phyloP scores from a whole-genome alignment of 129 eudicot species.

The Solidago caesia region DNA sequence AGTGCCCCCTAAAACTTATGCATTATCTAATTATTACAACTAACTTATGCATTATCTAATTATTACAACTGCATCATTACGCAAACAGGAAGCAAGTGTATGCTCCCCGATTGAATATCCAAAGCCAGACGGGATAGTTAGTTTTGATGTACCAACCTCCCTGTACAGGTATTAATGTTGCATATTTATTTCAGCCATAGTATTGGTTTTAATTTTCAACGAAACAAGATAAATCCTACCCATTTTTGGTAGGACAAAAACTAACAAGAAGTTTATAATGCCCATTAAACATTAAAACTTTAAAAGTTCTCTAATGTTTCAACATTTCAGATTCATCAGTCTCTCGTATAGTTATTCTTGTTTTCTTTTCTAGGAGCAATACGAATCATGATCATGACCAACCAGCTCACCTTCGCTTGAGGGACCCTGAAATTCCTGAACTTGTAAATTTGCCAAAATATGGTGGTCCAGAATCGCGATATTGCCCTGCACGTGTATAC shows the following conservation, averaged over 20 bases:
- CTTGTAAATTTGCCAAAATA: slow-evolving; percentile 65
- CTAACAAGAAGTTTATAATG: background rate
- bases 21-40: background rate
- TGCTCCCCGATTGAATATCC: slow-evolving; percentile 74
- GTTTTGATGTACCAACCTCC: slow-evolving; percentile 90
- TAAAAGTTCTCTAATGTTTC: background rate
- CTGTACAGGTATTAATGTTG: slow-evolving; percentile 60
- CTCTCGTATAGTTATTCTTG: slow-evolving; percentile 3
- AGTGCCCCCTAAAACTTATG: background rate
- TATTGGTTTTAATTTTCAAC: background rate
- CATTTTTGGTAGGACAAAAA: background rate
- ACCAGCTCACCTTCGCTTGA: slow-evolving; percentile 89
- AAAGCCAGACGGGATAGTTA: slow-evolving; percentile 85
- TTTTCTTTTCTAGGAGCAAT: slow-evolving; percentile 62
- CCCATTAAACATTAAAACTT: background rate
- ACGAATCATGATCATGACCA: slow-evolving; percentile 98
- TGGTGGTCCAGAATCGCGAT: slow-evolving; percentile 90
- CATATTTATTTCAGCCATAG: background rate
- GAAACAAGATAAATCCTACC: background rate
- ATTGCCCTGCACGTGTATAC: slow-evolving; percentile 97
- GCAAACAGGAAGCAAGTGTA: slow-evolving; percentile 64
- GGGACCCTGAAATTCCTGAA: slow-evolving; percentile 68
- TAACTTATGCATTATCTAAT: background rate
- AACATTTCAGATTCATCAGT: background rate
- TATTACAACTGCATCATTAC: background rate